Evolutionary conservation across 805 yeast species (phyloP).

Genomic region (Ogataea sp.): DNA sequence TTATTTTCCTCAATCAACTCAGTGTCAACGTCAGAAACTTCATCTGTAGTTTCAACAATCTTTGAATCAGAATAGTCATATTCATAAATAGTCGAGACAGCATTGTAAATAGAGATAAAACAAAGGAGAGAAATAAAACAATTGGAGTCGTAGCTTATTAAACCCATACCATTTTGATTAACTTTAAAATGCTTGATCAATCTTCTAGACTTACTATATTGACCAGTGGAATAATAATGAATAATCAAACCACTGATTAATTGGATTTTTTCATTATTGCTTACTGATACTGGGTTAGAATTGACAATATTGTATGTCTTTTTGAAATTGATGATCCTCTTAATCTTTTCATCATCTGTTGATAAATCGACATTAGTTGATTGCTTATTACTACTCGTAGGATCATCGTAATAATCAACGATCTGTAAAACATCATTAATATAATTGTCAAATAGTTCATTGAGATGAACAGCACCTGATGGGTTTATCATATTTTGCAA

Average conservation of each 20-base stretch:
- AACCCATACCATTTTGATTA: too few relatives aligned
- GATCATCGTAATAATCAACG: constrained; percentile 12
- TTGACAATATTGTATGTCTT: constrained; percentile 5
- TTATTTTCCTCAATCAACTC: constrained; percentile 4
- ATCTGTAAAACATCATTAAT: constrained; percentile 13
- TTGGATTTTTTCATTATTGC: constrained; percentile 22
- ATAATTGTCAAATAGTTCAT: constrained; percentile 17
- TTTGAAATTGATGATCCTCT: constrained; percentile 7
- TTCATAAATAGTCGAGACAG: constrained; percentile 14
- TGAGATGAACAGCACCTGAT: constrained; percentile 10
- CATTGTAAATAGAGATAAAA: constrained; percentile 18
- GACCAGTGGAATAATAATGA: constrained; percentile 17
- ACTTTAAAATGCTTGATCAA: constrained; percentile 18
- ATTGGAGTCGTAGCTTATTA: too few relatives aligned
- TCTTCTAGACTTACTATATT: constrained; percentile 12
- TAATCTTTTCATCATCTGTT: constrained; percentile 3
- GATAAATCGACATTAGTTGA: constrained; percentile 1
- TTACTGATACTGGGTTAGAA: constrained; percentile 6
- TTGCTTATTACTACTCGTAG: too few relatives aligned
- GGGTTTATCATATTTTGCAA: constrained; percentile 20
- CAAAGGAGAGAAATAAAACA: constrained; percentile 21
- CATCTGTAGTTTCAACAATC: not conserved
- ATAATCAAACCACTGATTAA: constrained; percentile 22
- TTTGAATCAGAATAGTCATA: too few relatives aligned
- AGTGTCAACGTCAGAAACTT: constrained; percentile 3